Evolutionary conservation across 2,329 filamentous ascomycete genomes (phyloP), one percentile per base, ranked within the genome.

Genomic region (Colletotrichum noveboracense): DNA sequence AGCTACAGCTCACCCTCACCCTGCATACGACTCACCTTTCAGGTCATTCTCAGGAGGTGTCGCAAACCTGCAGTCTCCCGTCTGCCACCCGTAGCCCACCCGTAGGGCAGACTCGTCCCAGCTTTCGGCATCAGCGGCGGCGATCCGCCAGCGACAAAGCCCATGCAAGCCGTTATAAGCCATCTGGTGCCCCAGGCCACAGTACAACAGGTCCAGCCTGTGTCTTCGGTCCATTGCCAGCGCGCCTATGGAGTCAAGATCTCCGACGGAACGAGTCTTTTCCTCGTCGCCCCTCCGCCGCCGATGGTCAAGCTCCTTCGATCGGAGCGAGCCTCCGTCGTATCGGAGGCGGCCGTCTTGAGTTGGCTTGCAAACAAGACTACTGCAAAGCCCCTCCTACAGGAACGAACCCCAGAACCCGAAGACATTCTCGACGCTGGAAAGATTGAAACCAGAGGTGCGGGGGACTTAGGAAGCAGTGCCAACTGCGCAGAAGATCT

Each of bases 291-390:
- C 6, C 81, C 87, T n/a, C 87, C 87, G 8, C 81, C 84, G 43
- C 78, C 83, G n/a, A 83, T 85, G 74, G 80, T 86, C 66, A 85
- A 86, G 70, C 81, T 89, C 32, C 82, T 91, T 36, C 86, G 89
- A 34, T 87, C 82, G 65, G 89, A 91, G 79, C 85, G 85, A 64
- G 84, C 80, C 43, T 84, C 86, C 56, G 81, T 88, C 65, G 79
- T 82, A 28, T 86, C 88, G 26, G 89, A 91, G 77, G 86, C 86
- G 12, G 80, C 83, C 10, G 78, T 89, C 3, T 78, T 90, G 48
- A 82, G 80, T 69, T 91, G 88, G 88, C 81, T 90, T 24, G 81
- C 83, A 48, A 77, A 80, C 68, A 66, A 70, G 36, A 60, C 28
- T 16, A 24, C 52, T 21, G 62, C 66, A 52, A 66, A 71, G 26